A percentile compares a stretch with the other conserved stretches of the same genome.
Conservation (phyloP, 176 grass and related monocot species). For the Leersia perrieri region DNA sequence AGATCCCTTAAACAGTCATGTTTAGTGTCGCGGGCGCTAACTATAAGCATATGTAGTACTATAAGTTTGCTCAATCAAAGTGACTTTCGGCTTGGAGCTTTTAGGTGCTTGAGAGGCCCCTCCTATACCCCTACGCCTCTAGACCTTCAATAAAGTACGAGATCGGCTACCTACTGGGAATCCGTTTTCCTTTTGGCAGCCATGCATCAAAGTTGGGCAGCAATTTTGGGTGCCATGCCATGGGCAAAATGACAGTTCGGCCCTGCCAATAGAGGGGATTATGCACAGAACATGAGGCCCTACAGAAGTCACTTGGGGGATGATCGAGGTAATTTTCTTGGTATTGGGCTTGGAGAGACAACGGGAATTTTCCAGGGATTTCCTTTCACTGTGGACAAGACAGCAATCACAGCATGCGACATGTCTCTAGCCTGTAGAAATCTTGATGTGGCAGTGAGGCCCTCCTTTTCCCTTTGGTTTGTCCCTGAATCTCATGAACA, state of each 20-base stretch:
- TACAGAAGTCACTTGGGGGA: conserved; percentile 15
- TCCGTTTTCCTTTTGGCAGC: conserved; percentile 35
- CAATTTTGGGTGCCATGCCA: conserved; percentile 21
- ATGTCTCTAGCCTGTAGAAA: conserved; percentile 8
- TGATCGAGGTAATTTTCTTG: conserved; percentile 19
- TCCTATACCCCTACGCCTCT: conserved; percentile 8
- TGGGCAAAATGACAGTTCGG: conserved; percentile 30
- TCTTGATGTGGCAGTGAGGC: not conserved
- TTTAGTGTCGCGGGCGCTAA: not conserved
- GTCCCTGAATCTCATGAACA: not conserved
- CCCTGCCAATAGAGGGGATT: not conserved
- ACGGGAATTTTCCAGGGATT: conserved; percentile 38
- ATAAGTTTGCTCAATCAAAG: conserved; percentile 26
- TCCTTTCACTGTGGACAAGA: conserved; percentile 21
- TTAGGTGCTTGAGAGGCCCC: conserved; percentile 21
- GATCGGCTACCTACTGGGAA: conserved; percentile 31
- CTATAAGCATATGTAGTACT: not conserved
- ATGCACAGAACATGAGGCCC: not conserved
- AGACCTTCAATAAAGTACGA: conserved; percentile 31
- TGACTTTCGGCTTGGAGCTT: conserved; percentile 46
- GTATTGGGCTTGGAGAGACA: conserved; percentile 9
- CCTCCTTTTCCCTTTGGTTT: not conserved
- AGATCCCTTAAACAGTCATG: not conserved
- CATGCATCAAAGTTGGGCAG: conserved; percentile 25
- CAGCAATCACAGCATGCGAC: conserved; percentile 35